Conservation (phyloP, 2,329 filamentous ascomycete genomes). For the Fusarium pseudoanthophilum region DNA sequence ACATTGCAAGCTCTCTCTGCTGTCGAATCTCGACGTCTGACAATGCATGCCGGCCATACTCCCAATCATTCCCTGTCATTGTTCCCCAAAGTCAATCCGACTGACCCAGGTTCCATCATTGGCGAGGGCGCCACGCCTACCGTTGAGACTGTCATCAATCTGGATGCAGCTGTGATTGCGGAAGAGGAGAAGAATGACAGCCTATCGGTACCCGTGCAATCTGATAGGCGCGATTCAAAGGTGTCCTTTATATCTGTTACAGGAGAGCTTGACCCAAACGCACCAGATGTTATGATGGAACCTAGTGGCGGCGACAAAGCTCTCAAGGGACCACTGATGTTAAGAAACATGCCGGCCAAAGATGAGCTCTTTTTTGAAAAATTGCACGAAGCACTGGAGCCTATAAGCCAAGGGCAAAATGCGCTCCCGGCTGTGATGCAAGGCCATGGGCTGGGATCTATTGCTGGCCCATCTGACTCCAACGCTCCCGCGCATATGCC, state of each 20-base stretch:
- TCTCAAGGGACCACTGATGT: constrained; percentile 64
- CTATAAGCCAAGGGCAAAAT: constrained; percentile 59
- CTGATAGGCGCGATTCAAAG: constrained; percentile 27
- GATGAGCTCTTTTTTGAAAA: constrained; percentile 65
- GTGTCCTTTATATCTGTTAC: constrained; percentile 25
- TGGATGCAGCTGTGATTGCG: constrained; percentile 6
- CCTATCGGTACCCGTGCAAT: constrained; percentile 5
- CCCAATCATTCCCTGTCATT: constrained; percentile 69
- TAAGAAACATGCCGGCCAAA: constrained; percentile 65
- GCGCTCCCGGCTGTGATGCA: constrained; percentile 58
- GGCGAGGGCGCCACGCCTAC: constrained; percentile 47
- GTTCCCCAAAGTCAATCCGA: constrained; percentile 57
- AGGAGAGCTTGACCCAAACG: constrained; percentile 26
- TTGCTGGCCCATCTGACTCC: constrained; percentile 26
- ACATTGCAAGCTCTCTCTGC: constrained; percentile 60
- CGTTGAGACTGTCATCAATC: constrained; percentile 30
- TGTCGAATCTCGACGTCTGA: constrained; percentile 62
- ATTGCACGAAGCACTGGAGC: constrained; percentile 63
- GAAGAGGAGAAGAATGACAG: constrained; percentile 3
- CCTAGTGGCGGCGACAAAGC: constrained; percentile 55
- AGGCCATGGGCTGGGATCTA: constrained; percentile 39
- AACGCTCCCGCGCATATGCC: constrained; percentile 19
- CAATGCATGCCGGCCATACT: constrained; percentile 72
- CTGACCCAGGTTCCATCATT: constrained; percentile 46
- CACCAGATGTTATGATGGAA: constrained; percentile 49